Base-by-base conservation (phyloP, 768 basidiomycete genomes). In the Boletus subparvulus region DNA sequence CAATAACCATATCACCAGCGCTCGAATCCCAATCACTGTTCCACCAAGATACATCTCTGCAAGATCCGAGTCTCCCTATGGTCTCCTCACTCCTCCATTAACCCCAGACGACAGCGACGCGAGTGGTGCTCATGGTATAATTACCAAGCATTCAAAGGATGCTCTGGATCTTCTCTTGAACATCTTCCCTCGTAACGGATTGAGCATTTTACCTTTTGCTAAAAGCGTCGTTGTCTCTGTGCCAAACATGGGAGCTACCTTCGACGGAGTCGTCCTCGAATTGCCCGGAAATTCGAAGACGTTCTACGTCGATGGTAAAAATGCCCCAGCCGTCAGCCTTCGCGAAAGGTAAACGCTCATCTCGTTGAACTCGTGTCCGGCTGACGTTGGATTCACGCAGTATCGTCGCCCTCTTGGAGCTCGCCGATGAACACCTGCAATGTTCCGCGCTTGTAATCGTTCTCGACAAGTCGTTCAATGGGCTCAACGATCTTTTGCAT, bases 291-390 rank as follows among this genome's bases (percentile, higher is more conserved):
- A 80, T 60, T 74, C 84, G 42, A 90, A 83, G 76, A 92, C 89
- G 12, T 77, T 95, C 21, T 95, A 92, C 65, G 87, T 94, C 43
- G 86, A 91, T 67, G 88, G 89, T 60, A 90, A 92, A 77, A 87
- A 83, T 61, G 88, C 90, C 33, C 83, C 87, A 54, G 80, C 83
- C 28, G 86, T 93, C 65, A 88, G 84, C 69, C 77, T 94, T 43
- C 81, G 91, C 61, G 91, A 94, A 79, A 92, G 92, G 90, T 91
- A 63, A 41, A 73, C 68, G 39, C 17, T 33, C 10, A 47, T 54
- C 55, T 14, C 47, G 14, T 47, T 52, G 53, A 47, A 26, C 40
- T 26, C 36, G 59, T 50, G 61, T 42, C 35, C 21, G 8, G 24
- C 54, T 50, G 42, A 60, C 36, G 9, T 19, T n/a, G 30, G 33